phyloP scores from a whole-genome alignment of 805 yeast species.

The Zygosaccharomyces kombuchaensis region DNA sequence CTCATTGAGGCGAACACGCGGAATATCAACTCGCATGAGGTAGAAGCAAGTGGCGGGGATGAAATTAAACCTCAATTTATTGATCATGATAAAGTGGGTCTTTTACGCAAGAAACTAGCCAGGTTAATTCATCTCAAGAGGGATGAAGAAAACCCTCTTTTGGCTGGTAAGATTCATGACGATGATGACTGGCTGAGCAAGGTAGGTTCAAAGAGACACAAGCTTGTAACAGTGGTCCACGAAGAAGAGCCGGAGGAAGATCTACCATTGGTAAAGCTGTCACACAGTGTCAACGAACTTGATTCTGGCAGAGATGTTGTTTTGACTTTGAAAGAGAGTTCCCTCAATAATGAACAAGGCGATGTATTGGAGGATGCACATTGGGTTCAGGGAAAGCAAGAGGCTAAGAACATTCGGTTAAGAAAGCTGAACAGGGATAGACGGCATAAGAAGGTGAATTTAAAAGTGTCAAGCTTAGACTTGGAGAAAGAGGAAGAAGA shows the following conservation, averaged over 20 bases:
- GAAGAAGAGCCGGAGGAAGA: constrained; percentile 25
- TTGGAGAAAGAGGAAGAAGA: constrained; percentile 22
- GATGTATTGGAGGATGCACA: constrained; percentile 29
- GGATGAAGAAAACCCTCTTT: neutral
- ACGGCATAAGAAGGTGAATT: constrained; percentile 22
- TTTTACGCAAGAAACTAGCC: constrained; percentile 24
- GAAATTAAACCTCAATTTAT: constrained; percentile 9
- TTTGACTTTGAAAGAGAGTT: constrained; percentile 50
- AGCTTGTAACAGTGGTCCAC: constrained; percentile 9
- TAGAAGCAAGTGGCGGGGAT: neutral
- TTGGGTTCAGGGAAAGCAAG: constrained; percentile 25
- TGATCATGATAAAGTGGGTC: constrained; percentile 10
- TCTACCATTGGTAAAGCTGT: constrained; percentile 39
- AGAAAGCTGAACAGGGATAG: constrained; percentile 35
- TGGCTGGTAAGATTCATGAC: neutral
- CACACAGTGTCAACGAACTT: constrained; percentile 44
- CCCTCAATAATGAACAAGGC: constrained; percentile 31
- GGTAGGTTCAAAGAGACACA: constrained; percentile 19
- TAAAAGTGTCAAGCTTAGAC: constrained; percentile 23
- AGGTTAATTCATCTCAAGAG: constrained; percentile 2
- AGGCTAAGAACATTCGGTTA: constrained; percentile 33
- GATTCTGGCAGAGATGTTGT: constrained; percentile 43
- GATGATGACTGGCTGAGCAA: constrained; percentile 25
- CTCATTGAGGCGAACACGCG: constrained; percentile 31
- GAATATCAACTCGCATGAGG: neutral